Evolutionary conservation across 345 rosid species (phyloP).

Genomic region (Boechera divaricarpa): DNA sequence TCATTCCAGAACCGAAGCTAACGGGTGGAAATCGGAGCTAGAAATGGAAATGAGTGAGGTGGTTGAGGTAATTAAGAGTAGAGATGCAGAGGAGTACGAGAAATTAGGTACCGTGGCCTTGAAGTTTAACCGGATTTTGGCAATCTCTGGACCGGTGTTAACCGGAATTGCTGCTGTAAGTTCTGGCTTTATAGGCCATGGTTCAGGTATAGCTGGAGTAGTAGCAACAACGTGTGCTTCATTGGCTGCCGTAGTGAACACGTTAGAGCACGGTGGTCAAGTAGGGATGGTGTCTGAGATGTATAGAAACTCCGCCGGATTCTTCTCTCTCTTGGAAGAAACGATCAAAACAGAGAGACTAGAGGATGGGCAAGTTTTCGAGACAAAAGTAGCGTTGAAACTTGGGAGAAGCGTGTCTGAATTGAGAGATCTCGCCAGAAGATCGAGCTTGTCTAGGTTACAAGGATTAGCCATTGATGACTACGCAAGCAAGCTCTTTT

Average conservation of each 20-base stretch:
- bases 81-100: conserved; percentile 51
- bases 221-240: conserved; percentile 30
- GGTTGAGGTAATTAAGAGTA: conserved; percentile 40
- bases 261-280: conserved; percentile 46
- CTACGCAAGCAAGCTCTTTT: conserved; percentile 41
- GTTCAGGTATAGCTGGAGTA: conserved; percentile 33
- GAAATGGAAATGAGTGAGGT: conserved; percentile 53
- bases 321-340: conserved; percentile 39
- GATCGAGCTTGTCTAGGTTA: conserved; percentile 27
- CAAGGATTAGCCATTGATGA: conserved; percentile 31
- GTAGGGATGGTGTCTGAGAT: conserved; percentile 49
- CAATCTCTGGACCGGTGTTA: conserved; percentile 37
- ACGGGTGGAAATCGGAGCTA: conserved; percentile 42
- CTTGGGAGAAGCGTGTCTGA: conserved; percentile 45
- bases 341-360: conserved; percentile 29
- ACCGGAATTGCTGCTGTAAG: conserved; percentile 38
- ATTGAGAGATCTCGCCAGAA: conserved; percentile 40
- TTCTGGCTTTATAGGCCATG: conserved; percentile 32
- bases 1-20: neutral
- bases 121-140: conserved; percentile 36
- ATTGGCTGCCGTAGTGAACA: conserved; percentile 34
- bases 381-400: conserved; percentile 41
- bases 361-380: conserved; percentile 39
- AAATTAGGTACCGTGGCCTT: conserved; percentile 45
- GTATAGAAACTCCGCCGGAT: conserved; percentile 43